Evolutionary conservation across 75 land plant species (phyloP), one percentile per base, ranked within the genome.

Genomic region (Ceratopteris richardii): DNA sequence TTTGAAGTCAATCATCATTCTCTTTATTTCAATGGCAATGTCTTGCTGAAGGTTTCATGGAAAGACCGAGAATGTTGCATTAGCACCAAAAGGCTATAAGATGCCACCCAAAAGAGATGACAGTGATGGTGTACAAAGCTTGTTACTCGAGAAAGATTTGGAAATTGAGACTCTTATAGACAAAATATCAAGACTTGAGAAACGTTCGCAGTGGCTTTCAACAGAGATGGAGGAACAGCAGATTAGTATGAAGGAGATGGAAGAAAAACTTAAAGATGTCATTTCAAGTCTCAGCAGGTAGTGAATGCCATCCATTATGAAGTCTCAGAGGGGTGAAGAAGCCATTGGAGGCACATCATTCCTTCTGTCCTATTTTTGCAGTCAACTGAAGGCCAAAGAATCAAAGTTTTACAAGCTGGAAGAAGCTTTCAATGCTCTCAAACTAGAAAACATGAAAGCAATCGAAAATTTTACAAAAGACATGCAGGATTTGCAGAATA

Each of bases 91-190:
- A 46, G 50, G 17, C 5, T 5, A 19, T 24, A 26, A 52, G 4
- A 52, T 60, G 44, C 62, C 62, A 40, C 62, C 46, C 21, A 42
- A 43, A 29, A 44, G 30, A 12, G 66, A 39, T 5, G 39, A 63
- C 7, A 37, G 43, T 52, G 72, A 69, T 22, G 72, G 65, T 46
- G 58, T 69, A 29, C 67, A 69, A 31, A 53, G 67, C 33, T 37
- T 66, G 51, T 7, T 69, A 0, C 60, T 61, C 19, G 72, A 29
- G 12, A 63, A 1, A 51, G 58, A 69, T 16, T 29, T 69, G 59
- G 57, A 69, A 26, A 55, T 69, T 22, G 30, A 52, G 40, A 58
- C 55, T 0, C 14, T 47, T 6, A n/a, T 27, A 37, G 67, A 62
- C 29, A 56, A 63, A 1, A 39, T 55, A 40, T 24, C 20, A 39